phyloP scores from a whole-genome alignment of 73 alveolate species.

The Paramecium tetraurelia region DNA sequence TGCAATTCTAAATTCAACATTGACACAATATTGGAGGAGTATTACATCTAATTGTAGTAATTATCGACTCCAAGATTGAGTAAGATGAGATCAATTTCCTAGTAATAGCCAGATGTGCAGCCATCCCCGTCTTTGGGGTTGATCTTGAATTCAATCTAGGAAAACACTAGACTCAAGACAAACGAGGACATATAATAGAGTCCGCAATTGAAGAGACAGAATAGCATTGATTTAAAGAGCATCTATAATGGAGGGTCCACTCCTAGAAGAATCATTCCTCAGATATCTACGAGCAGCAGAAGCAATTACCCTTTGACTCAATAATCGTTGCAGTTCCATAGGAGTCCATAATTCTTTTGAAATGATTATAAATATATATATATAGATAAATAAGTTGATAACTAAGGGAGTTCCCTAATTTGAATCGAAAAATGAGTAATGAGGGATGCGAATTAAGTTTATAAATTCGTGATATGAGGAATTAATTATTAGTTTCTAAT shows the following conservation, averaged over 20 bases:
- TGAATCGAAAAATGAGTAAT: not conserved
- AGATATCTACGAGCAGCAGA: not conserved
- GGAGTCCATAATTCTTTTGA: conserved; percentile 5
- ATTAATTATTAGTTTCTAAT: not conserved
- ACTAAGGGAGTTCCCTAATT: not conserved
- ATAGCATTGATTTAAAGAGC: not conserved
- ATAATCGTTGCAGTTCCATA: not conserved
- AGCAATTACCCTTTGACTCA: not conserved
- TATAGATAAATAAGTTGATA: not conserved
- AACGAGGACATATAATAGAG: not conserved
- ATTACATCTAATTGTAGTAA: not conserved
- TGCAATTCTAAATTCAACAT: not conserved
- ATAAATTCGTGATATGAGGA: not conserved
- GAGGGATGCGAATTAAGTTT: not conserved
- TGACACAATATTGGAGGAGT: not conserved
- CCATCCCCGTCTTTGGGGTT: not conserved
- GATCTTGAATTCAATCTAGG: not conserved
- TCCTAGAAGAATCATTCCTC: not conserved
- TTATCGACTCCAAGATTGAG: not conserved
- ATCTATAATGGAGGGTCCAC: not conserved
- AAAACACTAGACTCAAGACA: not conserved
- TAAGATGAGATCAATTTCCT: not conserved
- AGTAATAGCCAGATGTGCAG: not conserved
- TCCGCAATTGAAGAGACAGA: not conserved
- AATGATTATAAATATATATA: not conserved